Base-by-base conservation (phyloP, 352 stramenopile species). In the Pythium myriotylum region DNA sequence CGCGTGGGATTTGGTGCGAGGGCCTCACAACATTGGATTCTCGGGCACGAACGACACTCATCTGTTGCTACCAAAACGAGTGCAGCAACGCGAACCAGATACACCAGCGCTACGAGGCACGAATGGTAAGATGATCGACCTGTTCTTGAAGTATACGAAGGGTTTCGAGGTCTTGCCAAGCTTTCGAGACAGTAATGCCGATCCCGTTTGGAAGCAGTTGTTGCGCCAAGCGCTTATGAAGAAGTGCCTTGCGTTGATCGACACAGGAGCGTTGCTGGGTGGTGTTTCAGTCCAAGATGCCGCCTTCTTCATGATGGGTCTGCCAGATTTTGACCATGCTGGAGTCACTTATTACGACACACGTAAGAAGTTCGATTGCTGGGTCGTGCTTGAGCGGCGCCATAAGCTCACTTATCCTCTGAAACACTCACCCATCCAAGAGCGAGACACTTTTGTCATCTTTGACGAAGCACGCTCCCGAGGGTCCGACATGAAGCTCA, bases 1-100 rank as follows among this genome's bases (percentile, higher is more conserved):
- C 14, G 72, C 89, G 13, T 97, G 89, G 88, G 79, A 97, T 67
- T 56, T 97, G 29, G 86, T 81, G 14, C 59, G 79, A 16, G 88
- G 87, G 1, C 51, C 70, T 2, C 69, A 61, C 0, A 80, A 79
- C 20, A 73, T 95, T 19, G 90, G 90, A 2, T 97, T 97, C 54
- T 97, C 86, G 0, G 91, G 89, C 0, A 97, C 89, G 13, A 97
- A 97, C 57, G 89, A 97, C 59, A 96, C 91, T 27, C 85, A 96
- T 14, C 71, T 70, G 0, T 47, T 97, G 51, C 68, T 97, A 4
- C 90, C 88, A 3, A 23, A 86, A 0, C 79, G 88, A 17, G 80
- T 96, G 22, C 53, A 45, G 0, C 88, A 96, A 56, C 67, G 53
- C 12, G 82, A 92, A 47, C 81, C 86, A 3, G 40, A 75, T 4